A percentile compares a stretch with the other conserved stretches of the same genome.
phyloP scores from a whole-genome alignment of 257 asterid genomes.

The Nicotiana obtusifolia region DNA sequence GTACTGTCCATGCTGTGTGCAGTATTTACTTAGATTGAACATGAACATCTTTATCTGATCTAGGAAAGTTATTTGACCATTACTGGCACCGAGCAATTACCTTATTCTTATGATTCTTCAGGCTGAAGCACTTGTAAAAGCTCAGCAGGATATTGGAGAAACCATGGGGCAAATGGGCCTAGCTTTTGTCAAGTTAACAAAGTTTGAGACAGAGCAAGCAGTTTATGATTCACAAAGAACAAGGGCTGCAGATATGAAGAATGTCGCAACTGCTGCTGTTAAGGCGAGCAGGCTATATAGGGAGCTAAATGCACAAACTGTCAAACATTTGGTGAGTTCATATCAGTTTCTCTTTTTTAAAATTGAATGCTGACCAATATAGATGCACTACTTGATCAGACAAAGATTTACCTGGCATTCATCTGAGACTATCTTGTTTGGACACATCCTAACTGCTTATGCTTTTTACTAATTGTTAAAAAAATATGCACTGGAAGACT shows the following conservation, averaged over 20 bases:
- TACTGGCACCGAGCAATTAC: constrained; percentile 1
- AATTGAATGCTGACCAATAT: background rate
- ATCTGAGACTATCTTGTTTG: background rate
- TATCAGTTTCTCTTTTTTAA: background rate
- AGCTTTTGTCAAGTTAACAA: constrained; percentile 86
- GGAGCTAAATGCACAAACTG: constrained; percentile 88
- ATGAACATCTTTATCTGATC: background rate
- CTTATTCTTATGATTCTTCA: constrained; percentile 19
- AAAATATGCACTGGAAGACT: background rate
- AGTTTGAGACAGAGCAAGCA: constrained; percentile 90
- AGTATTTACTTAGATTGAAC: background rate
- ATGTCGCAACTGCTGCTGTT: constrained; percentile 92
- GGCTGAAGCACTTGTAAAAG: constrained; percentile 94
- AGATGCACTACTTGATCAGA: background rate
- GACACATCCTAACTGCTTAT: constrained; percentile 1
- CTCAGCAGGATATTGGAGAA: constrained; percentile 97
- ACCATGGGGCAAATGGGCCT: constrained; percentile 93
- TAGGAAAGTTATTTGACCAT: background rate
- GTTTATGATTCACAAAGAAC: constrained; percentile 76
- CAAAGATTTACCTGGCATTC: background rate
- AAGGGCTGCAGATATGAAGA: constrained; percentile 82
- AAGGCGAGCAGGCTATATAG: constrained; percentile 95
- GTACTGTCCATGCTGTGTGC: background rate
- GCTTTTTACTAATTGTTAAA: background rate
- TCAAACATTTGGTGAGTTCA: constrained; percentile 78